Percentiles rank a stretch among this genome's conserved stretches.
Conservation (phyloP, 495 filamentous ascomycete species). For the Pyrenula massariospora region DNA sequence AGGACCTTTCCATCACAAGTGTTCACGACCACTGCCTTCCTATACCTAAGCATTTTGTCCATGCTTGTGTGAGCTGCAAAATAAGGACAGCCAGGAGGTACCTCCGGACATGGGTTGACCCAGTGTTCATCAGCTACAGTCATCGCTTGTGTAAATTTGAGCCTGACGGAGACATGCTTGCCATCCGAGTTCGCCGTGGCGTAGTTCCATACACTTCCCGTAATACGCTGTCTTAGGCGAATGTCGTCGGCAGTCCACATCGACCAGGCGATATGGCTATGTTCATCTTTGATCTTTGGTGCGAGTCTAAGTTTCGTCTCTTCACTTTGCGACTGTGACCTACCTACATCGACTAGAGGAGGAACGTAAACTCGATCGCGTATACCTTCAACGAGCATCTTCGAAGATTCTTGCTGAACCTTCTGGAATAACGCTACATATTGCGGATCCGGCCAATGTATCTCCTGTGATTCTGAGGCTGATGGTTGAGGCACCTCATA, state of each 20-base stretch:
- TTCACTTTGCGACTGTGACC: constrained; percentile 11
- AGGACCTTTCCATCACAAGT: background rate
- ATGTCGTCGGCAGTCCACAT: background rate
- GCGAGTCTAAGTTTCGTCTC: constrained; percentile 22
- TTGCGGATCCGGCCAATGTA: constrained; percentile 25
- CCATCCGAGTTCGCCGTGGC: background rate
- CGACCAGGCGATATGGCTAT: constrained; percentile 8
- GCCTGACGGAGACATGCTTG: background rate
- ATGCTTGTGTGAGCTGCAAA: background rate
- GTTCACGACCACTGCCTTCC: background rate
- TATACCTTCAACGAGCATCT: constrained; percentile 51
- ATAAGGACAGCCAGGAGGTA: background rate
- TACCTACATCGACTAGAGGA: constrained; percentile 34
- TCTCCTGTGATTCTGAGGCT: constrained; percentile 27
- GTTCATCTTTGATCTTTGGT: constrained; percentile 38
- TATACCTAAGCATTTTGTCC: background rate
- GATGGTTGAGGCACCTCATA: constrained; percentile 34
- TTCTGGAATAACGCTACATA: background rate
- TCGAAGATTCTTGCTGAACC: constrained; percentile 29
- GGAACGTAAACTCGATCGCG: constrained; percentile 50
- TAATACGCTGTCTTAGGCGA: background rate
- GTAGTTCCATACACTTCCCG: background rate
- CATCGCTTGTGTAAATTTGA: background rate
- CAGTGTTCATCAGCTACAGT: background rate
- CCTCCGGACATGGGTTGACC: background rate